Evolutionary conservation across 768 basidiomycete species (phyloP).

Genomic region (Neoboletus magnificus): DNA sequence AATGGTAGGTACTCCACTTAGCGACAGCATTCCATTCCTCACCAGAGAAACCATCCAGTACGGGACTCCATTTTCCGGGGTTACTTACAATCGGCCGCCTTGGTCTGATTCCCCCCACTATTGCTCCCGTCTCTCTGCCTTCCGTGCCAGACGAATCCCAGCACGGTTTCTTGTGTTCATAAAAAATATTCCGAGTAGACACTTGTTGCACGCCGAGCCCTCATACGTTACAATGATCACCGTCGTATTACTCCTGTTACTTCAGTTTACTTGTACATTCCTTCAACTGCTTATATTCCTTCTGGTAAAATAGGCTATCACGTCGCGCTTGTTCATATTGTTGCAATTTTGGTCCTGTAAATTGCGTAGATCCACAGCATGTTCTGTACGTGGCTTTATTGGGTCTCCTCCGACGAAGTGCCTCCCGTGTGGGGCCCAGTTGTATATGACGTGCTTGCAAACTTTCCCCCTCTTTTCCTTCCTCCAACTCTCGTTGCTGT

Average conservation of each 20-base stretch:
- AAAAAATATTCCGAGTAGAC: background rate
- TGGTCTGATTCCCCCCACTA: conserved; percentile 43
- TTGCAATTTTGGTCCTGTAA: conserved; percentile 17
- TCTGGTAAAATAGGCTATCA: background rate
- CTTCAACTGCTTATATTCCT: conserved; percentile 6
- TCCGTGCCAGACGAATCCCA: background rate
- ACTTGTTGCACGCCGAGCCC: background rate
- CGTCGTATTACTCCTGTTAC: conserved; percentile 1
- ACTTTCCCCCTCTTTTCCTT: background rate
- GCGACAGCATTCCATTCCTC: background rate
- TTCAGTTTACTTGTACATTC: background rate
- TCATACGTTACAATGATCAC: conserved; percentile 5
- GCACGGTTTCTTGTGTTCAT: conserved; percentile 8
- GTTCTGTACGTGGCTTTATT: conserved; percentile 14
- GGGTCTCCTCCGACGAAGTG: conserved; percentile 22
- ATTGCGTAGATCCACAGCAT: background rate
- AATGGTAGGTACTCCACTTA: conserved; percentile 51
- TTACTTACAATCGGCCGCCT: conserved; percentile 67
- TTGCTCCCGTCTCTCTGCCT: background rate
- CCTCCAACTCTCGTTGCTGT: background rate
- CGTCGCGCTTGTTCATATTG: conserved; percentile 3
- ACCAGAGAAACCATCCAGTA: conserved; percentile 37
- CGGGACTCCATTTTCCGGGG: conserved; percentile 76
- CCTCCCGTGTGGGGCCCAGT: conserved; percentile 3
- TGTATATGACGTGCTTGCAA: conserved; percentile 1